These are phyloP conservation scores for Chrysanthemum makinoi DNA, from an alignment of 129 eudicot species.

Conservation along the genomic window DNA sequence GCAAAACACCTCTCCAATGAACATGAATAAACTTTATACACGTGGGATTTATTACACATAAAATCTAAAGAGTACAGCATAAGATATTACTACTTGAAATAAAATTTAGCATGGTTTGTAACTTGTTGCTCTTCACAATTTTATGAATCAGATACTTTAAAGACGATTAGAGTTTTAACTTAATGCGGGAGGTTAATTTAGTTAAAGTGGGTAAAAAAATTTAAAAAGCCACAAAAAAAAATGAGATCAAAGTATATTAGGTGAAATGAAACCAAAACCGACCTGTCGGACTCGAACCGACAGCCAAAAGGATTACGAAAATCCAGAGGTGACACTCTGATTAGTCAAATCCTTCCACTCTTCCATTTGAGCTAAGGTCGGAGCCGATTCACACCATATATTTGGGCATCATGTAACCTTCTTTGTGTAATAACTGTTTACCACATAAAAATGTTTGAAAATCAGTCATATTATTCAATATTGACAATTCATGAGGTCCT, in stretches of 20 bases:
- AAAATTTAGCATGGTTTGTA: too few relatives aligned
- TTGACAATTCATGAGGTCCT: not conserved
- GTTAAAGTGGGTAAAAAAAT: not conserved
- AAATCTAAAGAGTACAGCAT: not conserved
- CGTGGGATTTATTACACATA: not conserved
- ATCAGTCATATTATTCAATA: not conserved
- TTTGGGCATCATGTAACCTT: not conserved
- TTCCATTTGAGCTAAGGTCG: conserved; percentile 85
- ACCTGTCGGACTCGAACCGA: conserved; percentile 79
- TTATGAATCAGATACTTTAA: too few relatives aligned
- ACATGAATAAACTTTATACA: too few relatives aligned
- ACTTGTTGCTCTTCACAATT: too few relatives aligned
- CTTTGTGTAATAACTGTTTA: not conserved
- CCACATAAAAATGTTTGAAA: not conserved
- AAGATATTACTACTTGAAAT: too few relatives aligned
- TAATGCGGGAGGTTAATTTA: not conserved
- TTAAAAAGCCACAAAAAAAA: too few relatives aligned
- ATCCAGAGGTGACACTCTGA: conserved; percentile 16
- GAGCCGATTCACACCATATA: not conserved
- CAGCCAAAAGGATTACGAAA: conserved; percentile 48
- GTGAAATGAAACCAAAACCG: conserved; percentile 21
- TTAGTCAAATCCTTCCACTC: conserved; percentile 51
- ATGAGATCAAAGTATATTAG: not conserved
- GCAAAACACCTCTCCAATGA: not conserved
- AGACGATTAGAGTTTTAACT: not conserved